Base-by-base conservation (phyloP, 2,329 filamentous ascomycete genomes). In the Penicillium sclerotiorum region DNA sequence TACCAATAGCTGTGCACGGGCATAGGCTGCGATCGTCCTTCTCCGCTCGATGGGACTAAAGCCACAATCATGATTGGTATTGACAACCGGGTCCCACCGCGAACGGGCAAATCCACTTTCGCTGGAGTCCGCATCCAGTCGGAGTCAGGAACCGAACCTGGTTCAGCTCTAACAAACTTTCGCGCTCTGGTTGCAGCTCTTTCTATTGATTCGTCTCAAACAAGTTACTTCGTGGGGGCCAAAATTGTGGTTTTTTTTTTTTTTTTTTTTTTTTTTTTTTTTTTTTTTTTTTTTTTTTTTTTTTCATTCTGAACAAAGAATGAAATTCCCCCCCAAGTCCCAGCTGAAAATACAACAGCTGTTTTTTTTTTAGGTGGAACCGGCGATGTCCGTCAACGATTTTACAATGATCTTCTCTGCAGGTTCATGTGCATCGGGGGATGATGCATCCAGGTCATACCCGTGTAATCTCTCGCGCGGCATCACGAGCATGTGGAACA, bases 401-500 rank as follows among this genome's bases (percentile, higher is more conserved):
- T 17, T 18, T 33, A 38, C 20, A 13, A 20, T 40, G 18, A 13
- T 28, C 22, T 41, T 41, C 15, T 44, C 52, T 53, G 47, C 47
- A 47, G 39, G 43, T 50, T 53, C 52, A 15, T 40, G 43, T 32
- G n/a, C 40, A 42, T 39, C 47, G 41, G 40, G 49, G n/a, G n/a
- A n/a, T 50, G 49, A 49, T 55, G 46, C 46, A 47, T 49, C 36
- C 42, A 52, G 49, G 43, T 42, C 45, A 49, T 47, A 37, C 43
- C 15, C 33, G 50, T 52, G 45, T 53, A 47, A 51, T 51, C 47
- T 32, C 28, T 35, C 22, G 25, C 33, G 39, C 42, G 46, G 50
- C 47, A 50, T 50, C 50, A 53, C 50, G 47, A 46, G 50, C 39
- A 35, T 49, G 52, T 55, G 52, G 45, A 52, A 55, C 52, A 25